Evolutionary conservation across 108 stramenopile genomes (phyloP), one percentile per base, ranked within the genome.

Genomic region (Bacterosira constricta): DNA sequence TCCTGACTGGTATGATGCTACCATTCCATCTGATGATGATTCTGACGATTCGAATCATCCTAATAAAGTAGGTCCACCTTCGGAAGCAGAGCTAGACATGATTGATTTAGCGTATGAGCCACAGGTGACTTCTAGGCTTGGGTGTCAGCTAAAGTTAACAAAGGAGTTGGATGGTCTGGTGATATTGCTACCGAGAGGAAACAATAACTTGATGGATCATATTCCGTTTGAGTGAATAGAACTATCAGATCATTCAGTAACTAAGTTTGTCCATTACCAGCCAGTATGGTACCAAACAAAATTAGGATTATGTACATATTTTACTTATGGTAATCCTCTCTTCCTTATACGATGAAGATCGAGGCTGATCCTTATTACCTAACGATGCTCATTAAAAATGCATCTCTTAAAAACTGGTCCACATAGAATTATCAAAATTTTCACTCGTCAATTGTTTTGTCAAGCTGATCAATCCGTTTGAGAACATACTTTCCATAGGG

Each of bases 401-500:
- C n/a, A n/a, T n/a, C n/a, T n/a, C n/a, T n/a, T n/a, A n/a, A n/a
- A n/a, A n/a, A n/a, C n/a, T n/a, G n/a, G 5, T 6, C 23, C 49
- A 17, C 49, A 21, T 50, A 18, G 17, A 17, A 21, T 1, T 21
- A 18, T 50, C 23, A 17, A 18, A 46, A 46, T 15, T 46, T 23
- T 23, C 23, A 15, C 49, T 15, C 8, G 15, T 35, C 50, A 23
- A 26, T 27, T 23, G 44, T 45, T 52, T 37, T 31, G 55, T 63
- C 26, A 29, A 30, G 52, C 46, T 60, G 49, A 6, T 58, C 57
- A 26, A 57, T 30, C 21, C 86, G 66, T 58, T 86, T 87, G 20
- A 90, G 71, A 66, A 93, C 88, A 53, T 93, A 89, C 39, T 90
- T 93, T 1, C 89, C 92, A 69, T 88, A 93, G 6, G 86, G 88